A percentile compares a stretch with the other conserved stretches of the same genome.
phyloP scores from a whole-genome alignment of 805 yeast species.

The Yamadazyma sp. region DNA sequence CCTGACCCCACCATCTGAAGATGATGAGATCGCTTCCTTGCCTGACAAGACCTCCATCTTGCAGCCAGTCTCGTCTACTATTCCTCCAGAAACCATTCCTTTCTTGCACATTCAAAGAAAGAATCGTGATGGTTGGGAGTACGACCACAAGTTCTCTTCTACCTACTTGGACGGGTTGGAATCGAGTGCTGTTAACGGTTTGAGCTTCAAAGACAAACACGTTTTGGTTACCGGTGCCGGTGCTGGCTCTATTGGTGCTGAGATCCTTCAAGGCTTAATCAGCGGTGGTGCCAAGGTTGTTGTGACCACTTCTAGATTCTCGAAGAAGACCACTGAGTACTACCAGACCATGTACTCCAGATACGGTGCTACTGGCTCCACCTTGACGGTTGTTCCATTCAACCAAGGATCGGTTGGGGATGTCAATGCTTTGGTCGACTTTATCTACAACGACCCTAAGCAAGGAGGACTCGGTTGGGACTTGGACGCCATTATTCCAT shows the following conservation, averaged over 20 bases:
- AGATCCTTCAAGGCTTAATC: slow-evolving; percentile 87
- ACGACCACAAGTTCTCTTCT: slow-evolving; percentile 76
- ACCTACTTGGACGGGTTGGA: slow-evolving; percentile 87
- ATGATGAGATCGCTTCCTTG: slow-evolving; percentile 85
- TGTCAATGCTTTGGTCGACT: slow-evolving; percentile 79
- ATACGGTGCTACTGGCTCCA: slow-evolving; percentile 89
- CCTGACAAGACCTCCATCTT: slow-evolving; percentile 67
- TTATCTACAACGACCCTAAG: slow-evolving; percentile 79
- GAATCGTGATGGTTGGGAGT: slow-evolving; percentile 76
- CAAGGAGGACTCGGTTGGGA: slow-evolving; percentile 97
- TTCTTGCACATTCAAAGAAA: slow-evolving; percentile 90
- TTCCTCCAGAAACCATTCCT: slow-evolving; percentile 86
- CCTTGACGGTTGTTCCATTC: slow-evolving; percentile 95
- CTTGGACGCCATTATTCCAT: slow-evolving; percentile 92
- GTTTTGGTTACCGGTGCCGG: slow-evolving; percentile 98
- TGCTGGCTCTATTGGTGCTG: slow-evolving; percentile 98
- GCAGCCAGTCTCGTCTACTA: slow-evolving; percentile 69
- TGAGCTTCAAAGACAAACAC: slow-evolving; percentile 82
- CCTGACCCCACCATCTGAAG: slow-evolving; percentile 53
- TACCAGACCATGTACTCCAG: slow-evolving; percentile 92
- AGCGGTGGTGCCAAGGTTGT: slow-evolving; percentile 98
- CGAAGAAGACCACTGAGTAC: slow-evolving; percentile 91
- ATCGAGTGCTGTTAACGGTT: slow-evolving; percentile 91
- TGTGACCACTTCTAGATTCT: slow-evolving; percentile 94
- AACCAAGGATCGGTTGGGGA: slow-evolving; percentile 97